Evolutionary conservation across 495 filamentous ascomycete genomes (phyloP).

Genomic region (Entonaema liquescens): DNA sequence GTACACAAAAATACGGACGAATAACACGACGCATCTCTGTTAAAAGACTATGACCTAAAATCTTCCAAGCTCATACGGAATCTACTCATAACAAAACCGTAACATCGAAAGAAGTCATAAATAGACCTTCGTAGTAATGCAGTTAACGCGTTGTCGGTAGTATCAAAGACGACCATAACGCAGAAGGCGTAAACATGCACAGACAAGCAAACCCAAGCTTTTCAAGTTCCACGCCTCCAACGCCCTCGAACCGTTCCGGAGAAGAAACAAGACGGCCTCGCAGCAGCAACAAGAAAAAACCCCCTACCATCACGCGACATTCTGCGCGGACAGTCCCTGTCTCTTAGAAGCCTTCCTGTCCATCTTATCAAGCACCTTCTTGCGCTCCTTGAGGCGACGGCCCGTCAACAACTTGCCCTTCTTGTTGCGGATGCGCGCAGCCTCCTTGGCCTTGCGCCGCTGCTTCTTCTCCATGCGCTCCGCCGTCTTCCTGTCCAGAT

Average conservation of each 20-base stretch:
- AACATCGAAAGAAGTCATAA: neutral
- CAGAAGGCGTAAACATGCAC: neutral
- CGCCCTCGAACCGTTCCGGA: neutral
- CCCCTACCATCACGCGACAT: neutral
- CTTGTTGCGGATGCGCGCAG: slow-evolving; percentile 22
- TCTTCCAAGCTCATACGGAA: neutral
- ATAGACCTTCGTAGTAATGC: neutral
- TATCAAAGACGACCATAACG: neutral
- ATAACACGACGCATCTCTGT: slow-evolving; percentile 23
- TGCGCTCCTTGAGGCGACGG: neutral
- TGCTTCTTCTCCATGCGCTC: slow-evolving; percentile 17
- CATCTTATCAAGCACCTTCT: neutral
- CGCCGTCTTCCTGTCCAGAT: slow-evolving; percentile 7
- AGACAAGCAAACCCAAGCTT: neutral
- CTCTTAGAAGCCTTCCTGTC: neutral
- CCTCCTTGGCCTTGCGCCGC: slow-evolving; percentile 1
- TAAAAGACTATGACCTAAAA: neutral
- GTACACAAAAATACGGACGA: slow-evolving; percentile 1
- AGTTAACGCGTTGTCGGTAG: neutral
- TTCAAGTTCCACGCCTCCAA: neutral
- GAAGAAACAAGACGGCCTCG: neutral
- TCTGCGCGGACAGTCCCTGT: neutral
- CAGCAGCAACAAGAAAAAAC: neutral
- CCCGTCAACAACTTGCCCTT: neutral
- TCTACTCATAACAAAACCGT: neutral